A percentile compares a stretch with the other conserved stretches of the same genome.
Evolutionary conservation across 305 asterid genomes (phyloP).

Genomic region (Fraxinus sp.): DNA sequence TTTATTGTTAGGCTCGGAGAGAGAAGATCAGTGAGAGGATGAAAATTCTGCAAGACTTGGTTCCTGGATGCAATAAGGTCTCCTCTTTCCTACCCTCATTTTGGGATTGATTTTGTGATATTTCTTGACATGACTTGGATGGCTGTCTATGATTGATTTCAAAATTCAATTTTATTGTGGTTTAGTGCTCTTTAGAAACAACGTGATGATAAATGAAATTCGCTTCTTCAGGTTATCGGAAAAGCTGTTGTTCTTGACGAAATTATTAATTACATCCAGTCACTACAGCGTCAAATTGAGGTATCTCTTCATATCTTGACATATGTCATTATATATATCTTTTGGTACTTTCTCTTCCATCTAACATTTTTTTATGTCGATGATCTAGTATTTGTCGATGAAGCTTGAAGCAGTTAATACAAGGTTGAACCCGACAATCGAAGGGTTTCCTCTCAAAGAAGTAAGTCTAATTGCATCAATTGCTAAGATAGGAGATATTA

Average conservation of each 20-base stretch:
- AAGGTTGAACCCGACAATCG: conserved; percentile 54
- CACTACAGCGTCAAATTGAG: conserved; percentile 92
- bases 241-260: conserved; percentile 93
- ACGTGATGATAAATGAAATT: neutral
- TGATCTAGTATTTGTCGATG: conserved; percentile 80
- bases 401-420: conserved; percentile 92
- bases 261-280: conserved; percentile 83
- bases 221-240: conserved; percentile 63
- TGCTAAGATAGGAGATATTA: neutral
- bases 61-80: conserved; percentile 98
- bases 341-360: conserved; percentile 4
- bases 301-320: conserved; percentile 35
- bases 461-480: conserved; percentile 40
- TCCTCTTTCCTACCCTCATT: conserved; percentile 1
- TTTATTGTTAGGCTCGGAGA: conserved; percentile 67
- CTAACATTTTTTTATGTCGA: conserved; percentile 13
- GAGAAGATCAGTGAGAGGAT: conserved; percentile 96
- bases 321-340: neutral
- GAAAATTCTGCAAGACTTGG: conserved; percentile 92
- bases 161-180: neutral
- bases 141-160: neutral
- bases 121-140: neutral
- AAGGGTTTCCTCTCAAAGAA: conserved; percentile 68
- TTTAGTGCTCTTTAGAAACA: neutral
- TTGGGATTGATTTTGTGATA: neutral